These are phyloP conservation scores for Closterium sp. DNA, from an alignment of 139 green algal species.

Conservation along the genomic window DNA sequence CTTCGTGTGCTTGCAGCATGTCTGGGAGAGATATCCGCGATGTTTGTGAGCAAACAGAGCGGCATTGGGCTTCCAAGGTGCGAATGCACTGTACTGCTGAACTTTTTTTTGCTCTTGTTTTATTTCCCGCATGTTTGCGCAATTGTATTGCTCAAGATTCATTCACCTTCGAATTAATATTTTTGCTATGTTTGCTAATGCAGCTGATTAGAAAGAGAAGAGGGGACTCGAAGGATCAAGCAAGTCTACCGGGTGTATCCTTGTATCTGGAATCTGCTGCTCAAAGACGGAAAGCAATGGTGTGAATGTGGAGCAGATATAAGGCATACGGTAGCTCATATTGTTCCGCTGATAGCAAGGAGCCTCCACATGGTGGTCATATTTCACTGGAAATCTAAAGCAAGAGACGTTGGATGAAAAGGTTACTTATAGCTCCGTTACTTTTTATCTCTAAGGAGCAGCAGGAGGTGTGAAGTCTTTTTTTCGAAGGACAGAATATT, in stretches of 20 bases:
- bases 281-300: background rate
- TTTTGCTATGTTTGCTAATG: background rate
- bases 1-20: conserved; percentile 53
- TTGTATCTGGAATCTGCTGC: background rate
- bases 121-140: too few relatives aligned
- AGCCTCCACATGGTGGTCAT: background rate
- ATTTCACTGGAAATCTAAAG: too few relatives aligned
- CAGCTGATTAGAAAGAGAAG: background rate
- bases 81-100: background rate
- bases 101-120: too few relatives aligned
- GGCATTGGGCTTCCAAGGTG: conserved; percentile 78
- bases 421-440: too few relatives aligned
- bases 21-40: conserved; percentile 82
- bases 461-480: too few relatives aligned
- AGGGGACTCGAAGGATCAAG: background rate
- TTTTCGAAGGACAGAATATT: too few relatives aligned
- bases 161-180: background rate
- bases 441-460: too few relatives aligned
- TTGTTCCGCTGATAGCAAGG: background rate
- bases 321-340: too few relatives aligned
- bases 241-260: background rate
- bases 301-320: background rate
- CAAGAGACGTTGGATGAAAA: too few relatives aligned
- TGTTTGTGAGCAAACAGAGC: conserved; percentile 81
- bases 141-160: too few relatives aligned